A percentile compares a stretch with the other conserved stretches of the same genome.
Evolutionary conservation across 2,329 filamentous ascomycete species (phyloP).

Genomic region (Pyricularia pennisetigena): DNA sequence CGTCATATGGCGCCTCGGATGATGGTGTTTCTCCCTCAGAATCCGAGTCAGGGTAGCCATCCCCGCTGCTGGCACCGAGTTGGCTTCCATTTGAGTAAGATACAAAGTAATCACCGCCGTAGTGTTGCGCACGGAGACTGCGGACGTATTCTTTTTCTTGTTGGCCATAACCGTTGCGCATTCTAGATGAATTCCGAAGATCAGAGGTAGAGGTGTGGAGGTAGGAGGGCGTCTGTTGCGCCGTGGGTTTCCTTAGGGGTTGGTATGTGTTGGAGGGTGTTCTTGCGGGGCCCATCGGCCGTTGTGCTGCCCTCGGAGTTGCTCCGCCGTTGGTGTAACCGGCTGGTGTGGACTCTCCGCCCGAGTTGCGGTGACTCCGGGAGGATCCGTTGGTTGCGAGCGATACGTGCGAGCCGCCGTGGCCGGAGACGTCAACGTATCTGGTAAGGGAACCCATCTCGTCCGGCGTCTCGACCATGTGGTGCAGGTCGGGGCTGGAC

Average conservation of each 20-base stretch:
- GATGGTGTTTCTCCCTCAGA: slow-evolving; percentile 86
- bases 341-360: slow-evolving; percentile 13
- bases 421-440: slow-evolving; percentile 30
- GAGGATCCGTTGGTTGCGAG: slow-evolving; percentile 29
- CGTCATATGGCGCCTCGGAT: slow-evolving; percentile 75
- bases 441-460: slow-evolving; percentile 32
- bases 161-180: slow-evolving; percentile 35
- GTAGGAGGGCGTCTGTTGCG: slow-evolving; percentile 29
- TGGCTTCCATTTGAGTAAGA: slow-evolving; percentile 45
- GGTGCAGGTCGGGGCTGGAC: slow-evolving; percentile 30
- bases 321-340: slow-evolving; percentile 19
- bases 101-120: slow-evolving; percentile 59
- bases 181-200: slow-evolving; percentile 41
- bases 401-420: slow-evolving; percentile 32
- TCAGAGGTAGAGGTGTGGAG: slow-evolving; percentile 26
- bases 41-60: slow-evolving; percentile 67
- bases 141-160: slow-evolving; percentile 95
- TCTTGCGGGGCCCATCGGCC: slow-evolving; percentile 58
- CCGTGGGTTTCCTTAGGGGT: slow-evolving; percentile 41
- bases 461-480: slow-evolving; percentile 37
- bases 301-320: slow-evolving; percentile 39
- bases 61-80: slow-evolving; percentile 23
- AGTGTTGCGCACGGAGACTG: slow-evolving; percentile 67
- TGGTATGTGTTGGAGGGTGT: slow-evolving; percentile 77
- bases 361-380: slow-evolving; percentile 27